Conservation (phyloP, 2,329 filamentous ascomycete genomes). For the Laburnicola sp. region DNA sequence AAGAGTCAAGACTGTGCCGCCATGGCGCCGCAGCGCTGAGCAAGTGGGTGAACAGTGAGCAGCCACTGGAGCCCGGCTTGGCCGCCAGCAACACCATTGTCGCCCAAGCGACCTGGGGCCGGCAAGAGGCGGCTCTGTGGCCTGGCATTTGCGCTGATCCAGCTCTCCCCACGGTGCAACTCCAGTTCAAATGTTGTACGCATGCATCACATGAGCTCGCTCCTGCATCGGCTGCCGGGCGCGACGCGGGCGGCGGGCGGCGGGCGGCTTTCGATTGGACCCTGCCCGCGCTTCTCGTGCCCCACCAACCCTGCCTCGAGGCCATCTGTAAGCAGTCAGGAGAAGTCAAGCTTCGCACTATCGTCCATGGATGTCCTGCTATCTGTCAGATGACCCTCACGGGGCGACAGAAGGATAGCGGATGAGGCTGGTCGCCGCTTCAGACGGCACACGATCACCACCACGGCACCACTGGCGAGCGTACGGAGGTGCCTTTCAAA, state of each 20-base stretch:
- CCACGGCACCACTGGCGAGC: no score
- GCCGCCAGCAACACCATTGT: neutral
- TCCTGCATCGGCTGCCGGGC: slow-evolving; percentile 10
- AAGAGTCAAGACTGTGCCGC: slow-evolving; percentile 18
- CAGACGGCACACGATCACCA: no score
- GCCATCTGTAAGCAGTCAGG: neutral
- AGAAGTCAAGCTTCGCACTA: neutral
- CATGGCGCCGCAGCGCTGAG: slow-evolving; percentile 22
- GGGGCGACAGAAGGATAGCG: no score
- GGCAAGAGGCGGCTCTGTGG: neutral
- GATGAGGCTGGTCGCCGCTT: no score
- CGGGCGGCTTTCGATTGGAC: slow-evolving; percentile 18
- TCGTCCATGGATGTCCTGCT: neutral
- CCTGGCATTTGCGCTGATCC: neutral
- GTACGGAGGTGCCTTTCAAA: no score
- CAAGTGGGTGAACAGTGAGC: slow-evolving; percentile 9
- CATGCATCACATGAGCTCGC: slow-evolving; percentile 25
- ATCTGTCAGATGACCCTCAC: slow-evolving; percentile 5
- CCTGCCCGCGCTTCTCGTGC: slow-evolving; percentile 24
- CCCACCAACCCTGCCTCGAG: slow-evolving; percentile 11
- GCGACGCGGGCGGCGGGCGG: no score
- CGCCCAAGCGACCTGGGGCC: neutral
- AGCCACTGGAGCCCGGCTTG: no score
- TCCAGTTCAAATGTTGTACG: slow-evolving; percentile 13
- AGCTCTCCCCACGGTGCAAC: slow-evolving; percentile 10